These are phyloP conservation scores for Globisporangium abappressorium DNA, from an alignment of 352 stramenopile genomes.

Conservation along the genomic window DNA sequence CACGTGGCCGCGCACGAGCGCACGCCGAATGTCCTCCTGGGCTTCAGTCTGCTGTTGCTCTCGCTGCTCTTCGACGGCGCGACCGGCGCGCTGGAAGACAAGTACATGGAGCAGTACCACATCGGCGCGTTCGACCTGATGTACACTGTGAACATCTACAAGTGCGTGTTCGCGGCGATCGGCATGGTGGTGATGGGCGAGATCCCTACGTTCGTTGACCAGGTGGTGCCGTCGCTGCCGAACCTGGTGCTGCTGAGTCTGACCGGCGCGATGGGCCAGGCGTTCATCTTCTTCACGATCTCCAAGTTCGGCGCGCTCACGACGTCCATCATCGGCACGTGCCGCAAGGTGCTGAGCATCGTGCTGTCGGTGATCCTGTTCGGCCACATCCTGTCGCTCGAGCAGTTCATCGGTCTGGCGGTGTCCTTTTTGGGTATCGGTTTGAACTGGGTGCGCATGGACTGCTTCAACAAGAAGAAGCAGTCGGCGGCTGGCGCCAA, in stretches of 20 bases:
- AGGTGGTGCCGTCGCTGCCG: conserved; percentile 52
- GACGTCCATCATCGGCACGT: conserved; percentile 83
- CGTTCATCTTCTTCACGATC: conserved; percentile 88
- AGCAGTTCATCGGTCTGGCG: conserved; percentile 62
- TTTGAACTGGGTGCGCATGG: conserved; percentile 75
- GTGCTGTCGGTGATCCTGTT: conserved; percentile 83
- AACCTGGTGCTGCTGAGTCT: conserved; percentile 72
- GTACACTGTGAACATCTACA: conserved; percentile 88
- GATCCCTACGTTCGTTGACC: conserved; percentile 57
- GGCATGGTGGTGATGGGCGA: conserved; percentile 76
- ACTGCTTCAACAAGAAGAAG: conserved; percentile 41
- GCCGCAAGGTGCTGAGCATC: conserved; percentile 84
- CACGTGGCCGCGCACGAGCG: conserved; percentile 41
- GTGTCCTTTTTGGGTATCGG: conserved; percentile 72
- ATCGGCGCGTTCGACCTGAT: conserved; percentile 85
- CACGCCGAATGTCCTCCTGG: conserved; percentile 64
- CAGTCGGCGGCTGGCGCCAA: conserved; percentile 5
- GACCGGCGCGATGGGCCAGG: conserved; percentile 74
- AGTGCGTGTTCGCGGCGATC: conserved; percentile 59
- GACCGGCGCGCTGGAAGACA: conserved; percentile 77
- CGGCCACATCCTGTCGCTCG: conserved; percentile 62
- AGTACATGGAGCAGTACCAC: conserved; percentile 79
- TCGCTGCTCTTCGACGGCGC: conserved; percentile 80
- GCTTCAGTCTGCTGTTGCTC: conserved; percentile 60
- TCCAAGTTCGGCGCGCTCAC: conserved; percentile 84